A percentile compares a stretch with the other conserved stretches of the same genome.
These are phyloP conservation scores for Boeremia lycopersici DNA, from an alignment of 2,329 filamentous ascomycete species.

Conservation along the genomic window DNA sequence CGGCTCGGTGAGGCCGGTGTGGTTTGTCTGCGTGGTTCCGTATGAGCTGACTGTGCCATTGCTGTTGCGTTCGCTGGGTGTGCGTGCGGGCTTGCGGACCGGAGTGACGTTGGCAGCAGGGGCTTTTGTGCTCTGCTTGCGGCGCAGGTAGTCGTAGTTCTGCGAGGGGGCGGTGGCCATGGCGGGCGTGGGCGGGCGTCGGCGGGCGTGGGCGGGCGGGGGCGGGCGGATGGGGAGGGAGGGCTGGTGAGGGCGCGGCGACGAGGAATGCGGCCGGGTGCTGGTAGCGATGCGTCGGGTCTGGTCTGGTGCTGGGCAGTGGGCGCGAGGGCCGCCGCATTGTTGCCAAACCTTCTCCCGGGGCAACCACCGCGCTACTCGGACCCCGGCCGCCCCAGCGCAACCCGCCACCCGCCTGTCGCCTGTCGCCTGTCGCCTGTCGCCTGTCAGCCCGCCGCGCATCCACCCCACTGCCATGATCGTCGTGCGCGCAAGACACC, in stretches of 20 bases:
- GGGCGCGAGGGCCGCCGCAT: no score
- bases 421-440: no score
- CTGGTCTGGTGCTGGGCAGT: no score
- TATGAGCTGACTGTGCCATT: slow-evolving; percentile 89
- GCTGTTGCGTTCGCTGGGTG: slow-evolving; percentile 71
- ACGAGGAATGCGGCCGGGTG: slow-evolving; percentile 4
- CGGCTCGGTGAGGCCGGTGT: slow-evolving; percentile 88
- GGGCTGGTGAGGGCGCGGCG: slow-evolving; percentile 5
- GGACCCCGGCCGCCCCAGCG: background rate
- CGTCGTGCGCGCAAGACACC: slow-evolving; percentile 12
- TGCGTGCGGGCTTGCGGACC: slow-evolving; percentile 54
- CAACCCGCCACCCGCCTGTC: background rate
- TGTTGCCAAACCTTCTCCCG: no score
- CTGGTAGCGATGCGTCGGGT: slow-evolving; percentile 42
- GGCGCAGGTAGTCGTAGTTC: slow-evolving; percentile 63
- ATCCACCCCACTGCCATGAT: slow-evolving; percentile 11
- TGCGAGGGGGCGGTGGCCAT: slow-evolving; percentile 40
- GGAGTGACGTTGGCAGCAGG: slow-evolving; percentile 44
- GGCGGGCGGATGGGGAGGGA: background rate
- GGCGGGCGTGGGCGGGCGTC: background rate
- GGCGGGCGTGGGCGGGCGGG: background rate
- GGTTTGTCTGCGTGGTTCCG: slow-evolving; percentile 74
- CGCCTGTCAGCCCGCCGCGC: no score
- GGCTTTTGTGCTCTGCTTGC: slow-evolving; percentile 58
- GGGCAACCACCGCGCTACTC: slow-evolving; percentile 25